Percentiles rank a stretch among this genome's conserved stretches.
These are phyloP conservation scores for Phytophthora pisi DNA, from an alignment of 352 stramenopile species.

Conservation along the genomic window DNA sequence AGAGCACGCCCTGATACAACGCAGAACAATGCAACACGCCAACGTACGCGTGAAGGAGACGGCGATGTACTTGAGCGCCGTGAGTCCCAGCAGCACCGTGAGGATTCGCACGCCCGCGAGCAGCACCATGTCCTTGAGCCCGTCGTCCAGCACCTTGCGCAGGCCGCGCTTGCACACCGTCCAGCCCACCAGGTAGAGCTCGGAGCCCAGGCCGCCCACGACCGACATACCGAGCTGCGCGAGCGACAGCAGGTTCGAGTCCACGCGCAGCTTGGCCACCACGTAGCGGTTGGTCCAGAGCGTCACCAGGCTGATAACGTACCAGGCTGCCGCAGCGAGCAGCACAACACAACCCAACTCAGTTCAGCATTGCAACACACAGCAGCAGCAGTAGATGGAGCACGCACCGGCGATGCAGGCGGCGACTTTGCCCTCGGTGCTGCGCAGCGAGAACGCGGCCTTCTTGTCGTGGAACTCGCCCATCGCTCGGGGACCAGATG, in stretches of 20 bases:
- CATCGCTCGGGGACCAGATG: slow-evolving; percentile 21
- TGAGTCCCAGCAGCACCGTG: slow-evolving; percentile 90
- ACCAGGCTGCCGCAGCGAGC: slow-evolving; percentile 57
- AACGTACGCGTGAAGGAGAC: slow-evolving; percentile 89
- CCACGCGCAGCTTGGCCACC: slow-evolving; percentile 71
- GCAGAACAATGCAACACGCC: neutral
- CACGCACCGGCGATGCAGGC: slow-evolving; percentile 61
- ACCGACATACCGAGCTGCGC: slow-evolving; percentile 84
- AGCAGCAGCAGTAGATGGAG: neutral
- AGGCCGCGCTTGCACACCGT: slow-evolving; percentile 53
- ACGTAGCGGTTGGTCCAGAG: slow-evolving; percentile 89
- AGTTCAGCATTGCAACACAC: neutral
- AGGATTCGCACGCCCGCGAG: slow-evolving; percentile 84
- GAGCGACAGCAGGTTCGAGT: slow-evolving; percentile 81
- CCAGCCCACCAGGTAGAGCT: slow-evolving; percentile 80
- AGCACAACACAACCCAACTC: neutral
- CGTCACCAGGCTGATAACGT: slow-evolving; percentile 78
- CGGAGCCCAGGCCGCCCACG: slow-evolving; percentile 64
- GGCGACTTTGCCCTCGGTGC: slow-evolving; percentile 63
- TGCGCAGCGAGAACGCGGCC: slow-evolving; percentile 24
- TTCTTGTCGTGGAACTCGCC: slow-evolving; percentile 39
- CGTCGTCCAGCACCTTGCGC: slow-evolving; percentile 56
- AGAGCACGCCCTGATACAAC: neutral
- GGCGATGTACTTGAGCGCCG: slow-evolving; percentile 91
- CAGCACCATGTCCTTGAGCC: slow-evolving; percentile 85